These are phyloP conservation scores for Ambrosia trifida DNA, from an alignment of 129 eudicot genomes.

Conservation along the genomic window DNA sequence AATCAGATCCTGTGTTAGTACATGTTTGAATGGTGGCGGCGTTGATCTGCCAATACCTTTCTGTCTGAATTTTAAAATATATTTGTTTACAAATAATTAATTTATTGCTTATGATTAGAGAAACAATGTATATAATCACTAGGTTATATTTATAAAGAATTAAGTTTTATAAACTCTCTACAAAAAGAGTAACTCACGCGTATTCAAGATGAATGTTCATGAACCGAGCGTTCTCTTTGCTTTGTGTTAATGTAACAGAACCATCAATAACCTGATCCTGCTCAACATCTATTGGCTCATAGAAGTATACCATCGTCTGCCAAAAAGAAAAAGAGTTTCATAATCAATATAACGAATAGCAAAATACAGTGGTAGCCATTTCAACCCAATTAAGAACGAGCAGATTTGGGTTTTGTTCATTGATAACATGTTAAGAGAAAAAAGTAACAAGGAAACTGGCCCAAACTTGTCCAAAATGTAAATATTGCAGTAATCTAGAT, in stretches of 20 bases:
- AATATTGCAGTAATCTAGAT: background rate
- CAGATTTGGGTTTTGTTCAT: background rate
- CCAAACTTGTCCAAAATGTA: background rate
- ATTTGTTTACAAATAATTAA: background rate
- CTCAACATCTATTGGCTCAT: slow-evolving; percentile 87
- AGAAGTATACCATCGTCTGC: slow-evolving; percentile 87
- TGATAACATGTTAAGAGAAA: background rate
- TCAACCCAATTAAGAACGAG: background rate
- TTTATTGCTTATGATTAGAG: background rate
- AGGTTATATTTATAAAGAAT: background rate
- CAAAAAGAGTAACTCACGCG: slow-evolving; percentile 55
- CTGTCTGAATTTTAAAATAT: background rate
- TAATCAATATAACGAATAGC: background rate
- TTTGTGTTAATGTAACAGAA: slow-evolving; percentile 71
- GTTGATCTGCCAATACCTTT: background rate
- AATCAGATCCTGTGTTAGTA: background rate
- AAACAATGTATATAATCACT: background rate
- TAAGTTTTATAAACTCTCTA: slow-evolving; percentile 14
- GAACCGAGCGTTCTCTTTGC: slow-evolving; percentile 87
- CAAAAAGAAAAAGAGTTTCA: slow-evolving; percentile 13
- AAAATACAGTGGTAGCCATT: background rate
- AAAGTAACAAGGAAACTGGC: background rate
- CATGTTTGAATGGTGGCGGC: background rate
- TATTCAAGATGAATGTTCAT: slow-evolving; percentile 92
- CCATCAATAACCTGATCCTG: slow-evolving; percentile 93